phyloP scores from a whole-genome alignment of 2,329 filamentous ascomycete genomes.

The Pleurostoma richardsiae region DNA sequence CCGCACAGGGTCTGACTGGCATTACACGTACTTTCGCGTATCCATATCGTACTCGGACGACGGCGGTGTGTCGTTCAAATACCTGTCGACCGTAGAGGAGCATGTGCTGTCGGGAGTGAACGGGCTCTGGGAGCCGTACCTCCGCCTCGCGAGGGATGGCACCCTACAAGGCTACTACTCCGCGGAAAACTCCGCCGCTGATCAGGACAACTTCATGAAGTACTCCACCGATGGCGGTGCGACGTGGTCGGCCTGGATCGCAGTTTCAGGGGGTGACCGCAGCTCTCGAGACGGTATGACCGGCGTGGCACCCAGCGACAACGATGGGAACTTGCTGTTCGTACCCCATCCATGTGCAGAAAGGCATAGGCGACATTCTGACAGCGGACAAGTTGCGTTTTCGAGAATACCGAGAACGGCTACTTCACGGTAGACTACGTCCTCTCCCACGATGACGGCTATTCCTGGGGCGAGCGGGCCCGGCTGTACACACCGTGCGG shows the following conservation, averaged over 20 bases:
- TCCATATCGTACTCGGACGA: conserved; percentile 35
- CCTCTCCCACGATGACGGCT: conserved; percentile 31
- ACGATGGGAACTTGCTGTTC: conserved; percentile 25
- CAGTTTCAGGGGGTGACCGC: conserved; percentile 26
- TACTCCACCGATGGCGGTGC: conserved; percentile 29
- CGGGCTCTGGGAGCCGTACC: conserved; percentile 40
- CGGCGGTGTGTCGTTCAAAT: conserved; percentile 28
- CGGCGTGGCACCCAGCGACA: conserved; percentile 28
- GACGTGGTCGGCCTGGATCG: conserved; percentile 26
- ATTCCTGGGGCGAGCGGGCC: conserved; percentile 29
- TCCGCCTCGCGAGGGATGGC: conserved; percentile 30
- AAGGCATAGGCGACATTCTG: not conserved
- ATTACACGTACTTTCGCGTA: conserved; percentile 32
- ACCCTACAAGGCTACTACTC: conserved; percentile 38
- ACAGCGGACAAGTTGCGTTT: conserved; percentile 23
- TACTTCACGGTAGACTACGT: conserved; percentile 30
- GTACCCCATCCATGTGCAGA: conserved; percentile 2
- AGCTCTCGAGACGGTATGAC: conserved; percentile 38
- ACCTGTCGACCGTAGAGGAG: conserved; percentile 21
- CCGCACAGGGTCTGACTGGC: conserved; percentile 6
- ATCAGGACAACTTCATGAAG: conserved; percentile 37
- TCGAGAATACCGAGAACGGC: conserved; percentile 30
- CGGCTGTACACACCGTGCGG: conserved; percentile 27
- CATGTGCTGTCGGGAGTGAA: conserved; percentile 16
- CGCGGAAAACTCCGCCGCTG: conserved; percentile 26